A percentile compares a stretch with the other conserved stretches of the same genome.
phyloP scores from a whole-genome alignment of 176 grass and related monocot genomes.

The Metroxylon sagu region DNA sequence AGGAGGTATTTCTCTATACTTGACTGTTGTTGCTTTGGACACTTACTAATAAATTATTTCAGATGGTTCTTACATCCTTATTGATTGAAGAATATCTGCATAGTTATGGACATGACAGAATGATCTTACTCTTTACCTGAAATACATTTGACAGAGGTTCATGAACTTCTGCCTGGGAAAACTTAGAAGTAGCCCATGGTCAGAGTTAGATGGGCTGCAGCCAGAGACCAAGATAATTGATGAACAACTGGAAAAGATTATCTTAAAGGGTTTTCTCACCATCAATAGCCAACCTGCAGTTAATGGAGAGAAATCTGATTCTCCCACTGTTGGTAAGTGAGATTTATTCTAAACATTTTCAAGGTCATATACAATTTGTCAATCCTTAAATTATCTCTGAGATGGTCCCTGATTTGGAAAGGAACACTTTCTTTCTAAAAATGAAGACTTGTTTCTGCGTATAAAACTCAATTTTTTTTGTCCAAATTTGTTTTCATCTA shows the following conservation, averaged over 20 bases:
- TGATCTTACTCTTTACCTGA: not conserved
- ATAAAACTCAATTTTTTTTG: no score
- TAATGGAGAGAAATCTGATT: constrained; percentile 73
- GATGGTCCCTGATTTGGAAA: no score
- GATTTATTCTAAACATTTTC: constrained; percentile 4
- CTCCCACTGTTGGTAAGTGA: constrained; percentile 54
- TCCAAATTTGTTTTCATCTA: no score
- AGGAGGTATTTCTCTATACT: constrained; percentile 41
- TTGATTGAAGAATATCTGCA: no score
- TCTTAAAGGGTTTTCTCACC: constrained; percentile 80
- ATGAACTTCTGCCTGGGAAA: constrained; percentile 58
- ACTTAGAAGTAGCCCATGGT: constrained; percentile 72
- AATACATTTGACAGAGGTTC: constrained; percentile 38
- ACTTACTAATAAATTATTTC: not conserved
- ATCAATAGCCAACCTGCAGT: constrained; percentile 87
- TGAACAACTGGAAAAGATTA: constrained; percentile 57
- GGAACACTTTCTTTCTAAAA: no score
- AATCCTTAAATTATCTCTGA: no score
- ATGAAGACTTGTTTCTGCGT: no score
- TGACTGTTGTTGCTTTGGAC: not conserved
- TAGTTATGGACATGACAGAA: no score
- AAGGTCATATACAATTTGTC: not conserved
- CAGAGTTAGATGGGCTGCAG: constrained; percentile 75
- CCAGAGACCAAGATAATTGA: constrained; percentile 78
- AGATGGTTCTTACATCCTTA: no score